Base-by-base conservation (phyloP, 345 rosid genomes). In the Balakata baccata region DNA sequence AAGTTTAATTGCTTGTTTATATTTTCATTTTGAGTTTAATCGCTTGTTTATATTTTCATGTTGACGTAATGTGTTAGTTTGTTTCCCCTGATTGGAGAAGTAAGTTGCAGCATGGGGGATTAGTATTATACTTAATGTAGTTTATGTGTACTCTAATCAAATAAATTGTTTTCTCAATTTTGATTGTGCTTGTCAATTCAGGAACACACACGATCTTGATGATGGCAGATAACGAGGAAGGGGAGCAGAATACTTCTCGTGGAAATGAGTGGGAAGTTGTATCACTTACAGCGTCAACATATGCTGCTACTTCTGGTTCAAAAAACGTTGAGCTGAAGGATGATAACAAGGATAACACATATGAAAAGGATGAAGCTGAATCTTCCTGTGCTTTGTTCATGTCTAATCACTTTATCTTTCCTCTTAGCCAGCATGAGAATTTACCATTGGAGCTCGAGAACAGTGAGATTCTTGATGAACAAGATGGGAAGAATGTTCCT, bases 241-340 rank as follows among this genome's bases (percentile, higher is more conserved):
- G 68, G 59, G 86, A 81, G 68, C 89, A 76, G 64, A 82, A 75
- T 71, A 68, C 50, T 22, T 37, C 83, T 3, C 90, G 86, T 23
- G 94, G 93, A 71, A 88, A 84, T 64, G 98, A 93, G 69, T 96
- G 98, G 98, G 99, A 96, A 85, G 97, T 96, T 20, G 95, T 96
- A 9, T 88, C 96, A 2, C 91, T 96, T 25, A 91, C 99, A 25
- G 95, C 96, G 66, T 96, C 99, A 11, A 78, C 98, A 25, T 96
- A 96, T 76, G 95, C 92, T 78, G 97, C 98, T 75, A 79, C 95
- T 80, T 92, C 98, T 57, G 87, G 97, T 84, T 89, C 98, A 0
- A 66, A 71, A 56, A 86, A 85, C 50, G 78, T 77, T 68, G 87
- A 82, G 34, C 20, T 68, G 16, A 81, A 73, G 70, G 86, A 89